phyloP scores from a whole-genome alignment of 2,329 filamentous ascomycete genomes.

The Pseudogymnoascus sp. region DNA sequence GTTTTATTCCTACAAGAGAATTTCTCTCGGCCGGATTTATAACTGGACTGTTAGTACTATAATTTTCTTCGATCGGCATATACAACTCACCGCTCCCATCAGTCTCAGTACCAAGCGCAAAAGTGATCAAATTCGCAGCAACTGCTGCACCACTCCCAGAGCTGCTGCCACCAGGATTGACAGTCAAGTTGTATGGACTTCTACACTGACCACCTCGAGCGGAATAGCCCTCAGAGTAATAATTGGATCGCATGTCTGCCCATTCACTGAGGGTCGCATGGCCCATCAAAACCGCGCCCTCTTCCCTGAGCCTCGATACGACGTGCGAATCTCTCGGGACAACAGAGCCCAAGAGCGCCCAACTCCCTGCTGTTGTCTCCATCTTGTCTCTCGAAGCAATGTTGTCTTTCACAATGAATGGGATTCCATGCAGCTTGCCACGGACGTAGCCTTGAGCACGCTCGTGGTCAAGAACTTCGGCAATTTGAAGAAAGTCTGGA shows the following conservation, averaged over 20 bases:
- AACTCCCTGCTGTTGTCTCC: slow-evolving; percentile 66
- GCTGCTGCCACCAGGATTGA: slow-evolving; percentile 60
- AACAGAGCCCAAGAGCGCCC: slow-evolving; percentile 54
- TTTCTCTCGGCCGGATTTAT: slow-evolving; percentile 66
- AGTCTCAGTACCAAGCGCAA: slow-evolving; percentile 65
- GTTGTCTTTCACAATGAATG: slow-evolving; percentile 68
- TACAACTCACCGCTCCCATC: slow-evolving; percentile 47
- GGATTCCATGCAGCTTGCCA: slow-evolving; percentile 66
- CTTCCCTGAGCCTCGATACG: slow-evolving; percentile 50
- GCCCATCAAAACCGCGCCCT: slow-evolving; percentile 57
- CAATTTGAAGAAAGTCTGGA: slow-evolving; percentile 57
- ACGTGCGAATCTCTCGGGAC: slow-evolving; percentile 62
- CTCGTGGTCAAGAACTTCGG: slow-evolving; percentile 51
- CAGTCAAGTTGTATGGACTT: slow-evolving; percentile 59
- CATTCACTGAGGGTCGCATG: slow-evolving; percentile 66
- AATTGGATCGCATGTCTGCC: slow-evolving; percentile 61
- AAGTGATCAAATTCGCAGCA: slow-evolving; percentile 51
- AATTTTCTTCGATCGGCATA: slow-evolving; percentile 8
- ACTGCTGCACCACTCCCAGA: slow-evolving; percentile 59
- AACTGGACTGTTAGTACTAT: slow-evolving; percentile 30
- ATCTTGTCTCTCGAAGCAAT: slow-evolving; percentile 60
- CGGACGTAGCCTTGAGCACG: slow-evolving; percentile 45
- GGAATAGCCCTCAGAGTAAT: slow-evolving; percentile 61
- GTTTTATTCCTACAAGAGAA: slow-evolving; percentile 64
- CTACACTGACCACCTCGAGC: slow-evolving; percentile 54